These are phyloP conservation scores for Mrakia hoshinonis DNA, from an alignment of 768 basidiomycete genomes.

Conservation along the genomic window DNA sequence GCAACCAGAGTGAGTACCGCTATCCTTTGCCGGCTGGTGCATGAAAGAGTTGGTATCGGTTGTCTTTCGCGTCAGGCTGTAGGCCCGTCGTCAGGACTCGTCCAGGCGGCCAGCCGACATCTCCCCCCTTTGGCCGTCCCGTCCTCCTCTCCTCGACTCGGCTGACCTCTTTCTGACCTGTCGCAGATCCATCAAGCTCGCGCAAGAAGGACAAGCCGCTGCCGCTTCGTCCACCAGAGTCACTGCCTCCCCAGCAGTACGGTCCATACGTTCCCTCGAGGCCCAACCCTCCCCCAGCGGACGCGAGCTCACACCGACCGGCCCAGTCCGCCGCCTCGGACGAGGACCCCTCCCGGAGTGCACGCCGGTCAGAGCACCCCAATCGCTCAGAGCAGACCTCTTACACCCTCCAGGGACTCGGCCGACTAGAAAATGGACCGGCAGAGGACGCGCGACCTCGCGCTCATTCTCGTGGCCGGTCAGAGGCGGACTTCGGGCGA, in stretches of 20 bases:
- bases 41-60: no score
- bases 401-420: no score
- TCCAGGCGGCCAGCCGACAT: not conserved
- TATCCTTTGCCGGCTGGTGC: no score
- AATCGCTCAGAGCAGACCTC: no score
- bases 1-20: not conserved
- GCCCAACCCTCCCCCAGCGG: not conserved
- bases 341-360: not conserved
- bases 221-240: slow-evolving; percentile 7
- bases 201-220: slow-evolving; percentile 10
- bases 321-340: no score
- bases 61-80: not conserved
- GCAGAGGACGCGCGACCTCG: not conserved
- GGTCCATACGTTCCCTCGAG: not conserved
- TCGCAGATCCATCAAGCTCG: not conserved
- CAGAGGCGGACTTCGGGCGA: not conserved
- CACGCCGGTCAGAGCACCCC: not conserved
- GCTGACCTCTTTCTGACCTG: not conserved
- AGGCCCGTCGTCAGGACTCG: not conserved
- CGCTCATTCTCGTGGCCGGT: no score
- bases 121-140: not conserved
- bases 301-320: not conserved
- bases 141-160: not conserved
- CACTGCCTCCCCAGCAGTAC: slow-evolving; percentile 20
- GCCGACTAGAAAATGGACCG: no score